phyloP scores from a whole-genome alignment of 441 rosid genomes.

The Erysimum pusillum region DNA sequence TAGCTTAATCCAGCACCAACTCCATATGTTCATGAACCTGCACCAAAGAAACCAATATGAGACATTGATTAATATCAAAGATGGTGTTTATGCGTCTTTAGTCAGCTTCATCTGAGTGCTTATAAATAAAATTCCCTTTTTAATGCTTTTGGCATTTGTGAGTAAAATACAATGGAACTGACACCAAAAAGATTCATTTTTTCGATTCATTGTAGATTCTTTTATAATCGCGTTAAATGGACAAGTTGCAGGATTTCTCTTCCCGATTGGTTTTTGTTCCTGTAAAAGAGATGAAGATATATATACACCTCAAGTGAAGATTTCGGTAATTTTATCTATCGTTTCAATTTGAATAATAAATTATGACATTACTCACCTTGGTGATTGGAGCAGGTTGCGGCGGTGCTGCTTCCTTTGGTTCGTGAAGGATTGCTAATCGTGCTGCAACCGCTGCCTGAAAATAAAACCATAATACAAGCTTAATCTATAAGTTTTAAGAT shows the following conservation, averaged over 20 bases:
- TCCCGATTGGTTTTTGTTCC: conserved; percentile 61
- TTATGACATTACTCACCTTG: conserved; percentile 24
- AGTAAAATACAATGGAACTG: conserved; percentile 6
- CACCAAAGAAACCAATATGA: conserved; percentile 9
- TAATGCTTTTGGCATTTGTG: not conserved
- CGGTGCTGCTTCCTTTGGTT: conserved; percentile 63
- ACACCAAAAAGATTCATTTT: conserved; percentile 4
- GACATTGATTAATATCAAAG: not conserved
- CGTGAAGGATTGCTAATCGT: conserved; percentile 60
- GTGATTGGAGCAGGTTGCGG: conserved; percentile 46
- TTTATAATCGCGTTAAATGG: conserved; percentile 66
- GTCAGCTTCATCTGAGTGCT: too few species aligned
- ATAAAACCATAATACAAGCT: conserved; percentile 12
- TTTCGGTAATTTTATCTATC: not conserved
- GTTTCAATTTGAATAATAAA: not conserved
- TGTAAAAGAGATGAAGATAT: conserved; percentile 44
- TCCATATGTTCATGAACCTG: conserved; percentile 88
- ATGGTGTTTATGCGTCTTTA: too few species aligned
- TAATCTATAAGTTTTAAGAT: not conserved
- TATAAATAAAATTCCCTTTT: not conserved
- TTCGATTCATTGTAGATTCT: conserved; percentile 25
- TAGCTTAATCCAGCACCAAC: conserved; percentile 74
- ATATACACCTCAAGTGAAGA: not conserved
- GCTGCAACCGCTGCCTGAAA: conserved; percentile 92
- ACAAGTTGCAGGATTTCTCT: conserved; percentile 64